Conservation (phyloP, 768 basidiomycete genomes). For the Mycena amicta region DNA sequence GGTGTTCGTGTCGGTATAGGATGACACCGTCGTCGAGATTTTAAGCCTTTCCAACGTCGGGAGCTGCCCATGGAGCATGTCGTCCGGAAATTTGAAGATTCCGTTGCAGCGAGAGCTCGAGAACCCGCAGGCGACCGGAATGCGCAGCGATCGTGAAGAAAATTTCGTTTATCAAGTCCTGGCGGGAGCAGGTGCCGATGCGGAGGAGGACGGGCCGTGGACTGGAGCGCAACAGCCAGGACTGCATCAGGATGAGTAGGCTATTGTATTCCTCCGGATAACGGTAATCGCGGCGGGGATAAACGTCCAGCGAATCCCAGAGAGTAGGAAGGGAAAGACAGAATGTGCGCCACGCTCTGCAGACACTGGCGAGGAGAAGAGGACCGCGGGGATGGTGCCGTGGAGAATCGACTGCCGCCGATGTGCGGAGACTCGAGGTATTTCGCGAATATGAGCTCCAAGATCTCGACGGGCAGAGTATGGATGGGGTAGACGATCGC, state of each 20-base stretch:
- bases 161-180: neutral
- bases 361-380: neutral
- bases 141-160: neutral
- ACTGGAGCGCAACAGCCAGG: neutral
- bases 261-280: neutral
- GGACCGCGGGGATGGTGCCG: neutral
- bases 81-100: neutral
- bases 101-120: neutral
- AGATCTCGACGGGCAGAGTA: neutral
- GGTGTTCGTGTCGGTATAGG: neutral
- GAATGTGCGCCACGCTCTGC: neutral
- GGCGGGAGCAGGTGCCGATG: neutral
- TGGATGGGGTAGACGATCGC: neutral
- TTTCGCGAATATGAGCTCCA: neutral
- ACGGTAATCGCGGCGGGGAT: neutral
- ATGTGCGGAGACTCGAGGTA: neutral
- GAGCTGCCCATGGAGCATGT: neutral
- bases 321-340: neutral
- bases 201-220: neutral
- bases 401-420: neutral
- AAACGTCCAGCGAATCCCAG: neutral
- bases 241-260: neutral
- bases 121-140: neutral
- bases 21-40: neutral
- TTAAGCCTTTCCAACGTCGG: neutral